Evolutionary conservation across 2,329 filamentous ascomycete species (phyloP).

Genomic region (Neonectria punicea): DNA sequence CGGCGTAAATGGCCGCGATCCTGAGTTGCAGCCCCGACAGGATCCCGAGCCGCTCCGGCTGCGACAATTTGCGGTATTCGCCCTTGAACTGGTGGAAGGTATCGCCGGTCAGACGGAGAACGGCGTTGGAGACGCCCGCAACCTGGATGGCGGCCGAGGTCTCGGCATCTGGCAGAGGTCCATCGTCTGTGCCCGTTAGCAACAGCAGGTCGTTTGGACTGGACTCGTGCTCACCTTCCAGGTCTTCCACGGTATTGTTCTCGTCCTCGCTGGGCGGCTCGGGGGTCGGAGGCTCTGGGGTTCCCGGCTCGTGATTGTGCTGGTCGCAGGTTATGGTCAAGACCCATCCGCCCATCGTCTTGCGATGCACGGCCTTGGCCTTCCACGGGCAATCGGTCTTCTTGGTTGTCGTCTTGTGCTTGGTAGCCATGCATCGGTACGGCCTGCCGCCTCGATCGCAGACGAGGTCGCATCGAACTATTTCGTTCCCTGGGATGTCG

Average conservation of each 20-base stretch:
- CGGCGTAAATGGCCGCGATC: constrained; percentile 56
- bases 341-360: constrained; percentile 57
- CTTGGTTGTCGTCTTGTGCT: constrained; percentile 58
- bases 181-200: constrained; percentile 40
- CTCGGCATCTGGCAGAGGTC: constrained; percentile 49
- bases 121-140: constrained; percentile 52
- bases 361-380: constrained; percentile 57
- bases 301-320: constrained; percentile 58
- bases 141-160: constrained; percentile 52
- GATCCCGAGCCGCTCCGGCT: constrained; percentile 51
- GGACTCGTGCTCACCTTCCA: constrained; percentile 34
- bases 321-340: constrained; percentile 56
- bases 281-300: constrained; percentile 54
- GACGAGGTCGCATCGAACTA: constrained; percentile 57
- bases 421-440: constrained; percentile 56
- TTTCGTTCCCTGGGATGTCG: constrained; percentile 54
- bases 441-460: constrained; percentile 57
- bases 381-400: constrained; percentile 60
- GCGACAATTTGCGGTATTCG: constrained; percentile 56
- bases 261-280: constrained; percentile 49
- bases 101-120: constrained; percentile 54
- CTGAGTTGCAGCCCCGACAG: constrained; percentile 55
- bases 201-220: constrained; percentile 21
- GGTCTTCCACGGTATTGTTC: constrained; percentile 42
- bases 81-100: constrained; percentile 57